A percentile compares a stretch with the other conserved stretches of the same genome.
These are phyloP conservation scores for Mortierella claussenii DNA, from an alignment of 192 early-diverging fungal species.

Conservation along the genomic window DNA sequence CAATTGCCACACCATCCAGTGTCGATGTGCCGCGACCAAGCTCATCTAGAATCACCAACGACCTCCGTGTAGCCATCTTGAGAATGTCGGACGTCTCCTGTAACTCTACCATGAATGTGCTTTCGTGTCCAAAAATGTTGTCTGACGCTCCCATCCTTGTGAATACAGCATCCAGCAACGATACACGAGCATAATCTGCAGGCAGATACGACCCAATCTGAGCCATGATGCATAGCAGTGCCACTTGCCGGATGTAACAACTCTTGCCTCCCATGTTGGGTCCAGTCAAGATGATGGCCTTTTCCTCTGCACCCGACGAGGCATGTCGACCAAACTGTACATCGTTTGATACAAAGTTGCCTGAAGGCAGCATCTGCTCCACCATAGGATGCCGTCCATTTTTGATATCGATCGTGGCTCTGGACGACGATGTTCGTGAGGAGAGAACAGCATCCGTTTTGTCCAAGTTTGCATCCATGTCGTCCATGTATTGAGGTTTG, in stretches of 20 bases:
- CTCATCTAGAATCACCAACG: constrained; percentile 84
- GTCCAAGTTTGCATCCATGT: constrained; percentile 24
- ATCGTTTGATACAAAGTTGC: constrained; percentile 72
- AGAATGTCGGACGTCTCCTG: constrained; percentile 79
- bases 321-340: constrained; percentile 52
- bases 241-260: constrained; percentile 76
- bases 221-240: constrained; percentile 68
- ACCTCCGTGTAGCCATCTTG: constrained; percentile 65
- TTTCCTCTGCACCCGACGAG: constrained; percentile 4
- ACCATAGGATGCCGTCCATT: constrained; percentile 81
- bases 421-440: not conserved
- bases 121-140: constrained; percentile 71
- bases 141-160: constrained; percentile 81
- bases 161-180: constrained; percentile 76
- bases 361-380: constrained; percentile 58
- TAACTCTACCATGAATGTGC: constrained; percentile 86
- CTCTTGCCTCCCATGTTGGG: constrained; percentile 87
- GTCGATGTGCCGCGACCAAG: constrained; percentile 84
- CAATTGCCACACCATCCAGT: constrained; percentile 77
- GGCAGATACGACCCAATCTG: constrained; percentile 84
- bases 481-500: constrained; percentile 66
- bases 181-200: constrained; percentile 67
- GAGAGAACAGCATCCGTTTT: not conserved
- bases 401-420: constrained; percentile 59
- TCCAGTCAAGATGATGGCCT: constrained; percentile 64